Evolutionary conservation across 2,329 filamentous ascomycete species (phyloP).

Genomic region (Xylaria arbuscula): DNA sequence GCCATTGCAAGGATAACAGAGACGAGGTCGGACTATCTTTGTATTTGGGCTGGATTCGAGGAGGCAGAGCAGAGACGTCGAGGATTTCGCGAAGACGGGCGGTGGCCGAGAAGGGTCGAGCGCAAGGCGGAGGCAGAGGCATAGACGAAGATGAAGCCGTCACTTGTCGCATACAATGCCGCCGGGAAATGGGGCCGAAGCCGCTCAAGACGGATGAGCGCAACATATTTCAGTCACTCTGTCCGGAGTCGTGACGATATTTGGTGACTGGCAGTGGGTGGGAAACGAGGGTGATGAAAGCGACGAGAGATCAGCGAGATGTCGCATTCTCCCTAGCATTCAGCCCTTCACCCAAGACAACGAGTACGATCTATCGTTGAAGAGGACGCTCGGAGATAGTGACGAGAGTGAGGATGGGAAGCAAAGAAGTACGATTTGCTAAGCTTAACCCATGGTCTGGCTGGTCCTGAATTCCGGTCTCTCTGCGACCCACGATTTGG

Average conservation of each 20-base stretch:
- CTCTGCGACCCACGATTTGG: slow-evolving; percentile 7
- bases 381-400: neutral
- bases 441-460: slow-evolving; percentile 34
- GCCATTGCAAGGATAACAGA: slow-evolving; percentile 66
- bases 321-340: slow-evolving; percentile 29
- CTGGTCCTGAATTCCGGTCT: neutral
- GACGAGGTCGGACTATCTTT: slow-evolving; percentile 67
- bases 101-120: slow-evolving; percentile 63
- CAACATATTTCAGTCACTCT: slow-evolving; percentile 29
- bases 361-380: neutral
- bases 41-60: slow-evolving; percentile 71
- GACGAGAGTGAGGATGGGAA: neutral
- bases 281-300: slow-evolving; percentile 1
- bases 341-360: neutral
- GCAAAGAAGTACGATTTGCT: neutral
- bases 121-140: neutral
- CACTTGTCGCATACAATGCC: slow-evolving; percentile 16
- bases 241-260: neutral
- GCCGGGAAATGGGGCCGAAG: slow-evolving; percentile 3
- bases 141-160: neutral
- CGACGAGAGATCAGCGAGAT: slow-evolving; percentile 12
- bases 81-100: slow-evolving; percentile 59
- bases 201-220: slow-evolving; percentile 14
- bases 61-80: slow-evolving; percentile 61
- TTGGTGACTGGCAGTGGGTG: neutral